Percentiles rank a stretch among this genome's conserved stretches.
Evolutionary conservation across 2,329 filamentous ascomycete genomes (phyloP).

Genomic region (Sporothrix humicola): DNA sequence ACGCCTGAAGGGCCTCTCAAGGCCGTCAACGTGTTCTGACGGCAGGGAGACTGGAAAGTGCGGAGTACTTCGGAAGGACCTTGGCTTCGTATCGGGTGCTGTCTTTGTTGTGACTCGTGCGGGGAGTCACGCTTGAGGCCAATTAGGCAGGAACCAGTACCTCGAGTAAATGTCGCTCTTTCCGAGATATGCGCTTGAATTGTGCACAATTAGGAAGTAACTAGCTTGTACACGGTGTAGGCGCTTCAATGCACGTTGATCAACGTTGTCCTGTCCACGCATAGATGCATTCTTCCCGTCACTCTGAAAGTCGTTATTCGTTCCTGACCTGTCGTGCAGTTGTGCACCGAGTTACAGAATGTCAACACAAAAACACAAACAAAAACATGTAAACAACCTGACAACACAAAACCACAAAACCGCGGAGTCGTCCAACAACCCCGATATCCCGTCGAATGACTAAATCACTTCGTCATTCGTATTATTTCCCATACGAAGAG

Average conservation of each 20-base stretch:
- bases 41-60: too few species aligned
- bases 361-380: not conserved
- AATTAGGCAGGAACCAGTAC: not conserved
- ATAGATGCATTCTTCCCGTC: constrained; percentile 25
- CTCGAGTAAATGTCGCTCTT: not conserved
- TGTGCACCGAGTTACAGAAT: not conserved
- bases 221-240: not conserved
- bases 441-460: not conserved
- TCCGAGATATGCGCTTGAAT: not conserved
- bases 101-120: not conserved
- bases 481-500: not conserved
- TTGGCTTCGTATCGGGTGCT: not conserved
- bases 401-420: not conserved
- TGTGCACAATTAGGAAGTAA: not conserved
- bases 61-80: not conserved
- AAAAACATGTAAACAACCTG: constrained; percentile 6
- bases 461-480: not conserved
- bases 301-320: constrained; percentile 1
- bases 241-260: not conserved
- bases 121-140: not conserved
- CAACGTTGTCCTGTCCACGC: not conserved
- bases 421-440: not conserved
- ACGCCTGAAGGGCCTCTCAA: not conserved
- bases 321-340: constrained; percentile 23
- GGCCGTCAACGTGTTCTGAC: constrained; percentile 21